These are phyloP conservation scores for Arachnomyces sp. DNA, from an alignment of 2,329 filamentous ascomycete species.

Conservation along the genomic window DNA sequence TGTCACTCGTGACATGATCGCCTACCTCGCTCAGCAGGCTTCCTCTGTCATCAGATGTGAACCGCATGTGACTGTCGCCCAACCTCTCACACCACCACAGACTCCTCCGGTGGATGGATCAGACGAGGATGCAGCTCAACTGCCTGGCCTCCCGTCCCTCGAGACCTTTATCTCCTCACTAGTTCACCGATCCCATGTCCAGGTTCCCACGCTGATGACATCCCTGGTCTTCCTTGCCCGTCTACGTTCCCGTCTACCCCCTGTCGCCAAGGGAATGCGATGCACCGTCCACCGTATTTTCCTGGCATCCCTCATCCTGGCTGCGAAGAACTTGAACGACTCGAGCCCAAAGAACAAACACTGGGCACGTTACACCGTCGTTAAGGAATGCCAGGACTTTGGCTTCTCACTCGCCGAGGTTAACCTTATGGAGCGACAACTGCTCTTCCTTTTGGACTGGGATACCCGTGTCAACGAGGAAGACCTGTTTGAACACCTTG, in stretches of 20 bases:
- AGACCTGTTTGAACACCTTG: conserved; percentile 79
- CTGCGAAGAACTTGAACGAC: conserved; percentile 97
- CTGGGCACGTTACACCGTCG: conserved; percentile 88
- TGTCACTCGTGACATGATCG: conserved; percentile 42
- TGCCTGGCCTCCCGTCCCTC: conserved; percentile 60
- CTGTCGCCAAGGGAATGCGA: conserved; percentile 89
- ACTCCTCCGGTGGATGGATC: conserved; percentile 46
- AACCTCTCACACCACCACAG: conserved; percentile 52
- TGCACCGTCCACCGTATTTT: conserved; percentile 98
- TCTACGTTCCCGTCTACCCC: conserved; percentile 74
- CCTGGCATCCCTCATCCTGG: conserved; percentile 56
- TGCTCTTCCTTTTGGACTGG: conserved; percentile 91
- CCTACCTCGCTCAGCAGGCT: conserved; percentile 39
- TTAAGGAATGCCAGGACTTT: conserved; percentile 65
- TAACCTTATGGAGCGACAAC: conserved; percentile 98
- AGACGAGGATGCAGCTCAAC: conserved; percentile 26
- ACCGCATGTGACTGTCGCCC: conserved; percentile 38
- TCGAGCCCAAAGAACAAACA: conserved; percentile 99
- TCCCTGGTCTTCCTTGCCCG: conserved; percentile 87
- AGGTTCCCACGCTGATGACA: conserved; percentile 95
- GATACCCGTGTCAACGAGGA: conserved; percentile 77
- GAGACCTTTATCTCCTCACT: conserved; percentile 88
- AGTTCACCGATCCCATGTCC: conserved; percentile 86
- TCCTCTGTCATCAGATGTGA: conserved; percentile 43
- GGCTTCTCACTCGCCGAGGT: conserved; percentile 93